Percentiles rank a stretch among this genome's conserved stretches.
Conservation (phyloP, 257 asterid genomes). For the Fraxinus pennsylvanica region DNA sequence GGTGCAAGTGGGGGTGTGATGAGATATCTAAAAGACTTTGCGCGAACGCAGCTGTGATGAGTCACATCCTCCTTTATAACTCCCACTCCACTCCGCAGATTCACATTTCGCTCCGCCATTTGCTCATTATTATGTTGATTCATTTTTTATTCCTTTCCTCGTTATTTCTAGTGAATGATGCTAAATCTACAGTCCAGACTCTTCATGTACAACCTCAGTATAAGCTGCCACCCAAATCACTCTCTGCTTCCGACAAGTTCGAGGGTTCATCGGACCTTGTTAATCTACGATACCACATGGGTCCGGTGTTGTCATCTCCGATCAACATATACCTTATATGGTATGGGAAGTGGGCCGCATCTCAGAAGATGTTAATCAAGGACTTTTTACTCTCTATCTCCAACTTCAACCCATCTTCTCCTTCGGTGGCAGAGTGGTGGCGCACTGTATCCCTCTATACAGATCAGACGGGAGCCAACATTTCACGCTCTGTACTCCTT, state of each 20-base stretch:
- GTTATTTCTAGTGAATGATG: not conserved
- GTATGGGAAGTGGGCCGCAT: slow-evolving; percentile 74
- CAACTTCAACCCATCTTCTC: slow-evolving; percentile 50
- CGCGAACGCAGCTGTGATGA: no score
- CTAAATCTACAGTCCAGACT: slow-evolving; percentile 4
- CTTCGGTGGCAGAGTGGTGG: slow-evolving; percentile 94
- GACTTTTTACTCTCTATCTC: slow-evolving; percentile 83
- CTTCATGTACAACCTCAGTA: slow-evolving; percentile 4
- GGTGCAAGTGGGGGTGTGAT: no score
- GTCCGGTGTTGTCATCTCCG: slow-evolving; percentile 89
- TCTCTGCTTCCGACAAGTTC: slow-evolving; percentile 60
- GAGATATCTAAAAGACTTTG: no score
- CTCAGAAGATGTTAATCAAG: slow-evolving; percentile 70
- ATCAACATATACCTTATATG: slow-evolving; percentile 83
- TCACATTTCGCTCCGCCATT: not conserved
- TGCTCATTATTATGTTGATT: not conserved
- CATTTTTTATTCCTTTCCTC: slow-evolving; percentile 6
- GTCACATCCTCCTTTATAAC: not conserved
- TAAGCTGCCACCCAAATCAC: slow-evolving; percentile 45
- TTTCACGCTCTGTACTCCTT: slow-evolving; percentile 59
- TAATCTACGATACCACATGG: slow-evolving; percentile 90
- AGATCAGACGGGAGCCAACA: slow-evolving; percentile 85
- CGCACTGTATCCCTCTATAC: slow-evolving; percentile 71
- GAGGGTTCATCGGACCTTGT: slow-evolving; percentile 86
- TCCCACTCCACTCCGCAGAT: not conserved